phyloP scores from a whole-genome alignment of 306 rosid species.

The Astragalus membranaceus region DNA sequence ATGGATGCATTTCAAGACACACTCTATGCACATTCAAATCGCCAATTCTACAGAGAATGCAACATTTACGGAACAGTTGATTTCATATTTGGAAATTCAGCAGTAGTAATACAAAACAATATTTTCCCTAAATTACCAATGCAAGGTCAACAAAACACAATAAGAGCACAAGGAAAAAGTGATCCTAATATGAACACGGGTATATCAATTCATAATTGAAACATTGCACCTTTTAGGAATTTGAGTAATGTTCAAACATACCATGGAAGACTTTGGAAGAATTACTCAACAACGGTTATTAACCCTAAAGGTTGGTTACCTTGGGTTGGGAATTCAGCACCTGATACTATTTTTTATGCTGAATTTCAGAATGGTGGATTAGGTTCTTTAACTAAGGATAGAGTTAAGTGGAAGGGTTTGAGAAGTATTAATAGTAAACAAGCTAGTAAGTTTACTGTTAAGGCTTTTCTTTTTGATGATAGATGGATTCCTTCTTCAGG shows the following conservation, averaged over 20 bases:
- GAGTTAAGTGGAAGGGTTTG: constrained; percentile 78
- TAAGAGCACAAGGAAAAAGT: constrained; percentile 66
- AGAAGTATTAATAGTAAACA: constrained; percentile 30
- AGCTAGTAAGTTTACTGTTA: constrained; percentile 42
- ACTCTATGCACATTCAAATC: constrained; percentile 52
- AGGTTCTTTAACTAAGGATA: constrained; percentile 49
- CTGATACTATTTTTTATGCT: constrained; percentile 55
- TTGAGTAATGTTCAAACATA: constrained; percentile 43
- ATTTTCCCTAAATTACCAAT: constrained; percentile 52
- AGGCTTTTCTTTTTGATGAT: constrained; percentile 41
- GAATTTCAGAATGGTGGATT: constrained; percentile 56
- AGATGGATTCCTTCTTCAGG: constrained; percentile 47
- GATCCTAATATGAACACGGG: constrained; percentile 73
- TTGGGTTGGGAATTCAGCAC: constrained; percentile 64
- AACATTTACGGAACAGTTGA: constrained; percentile 62
- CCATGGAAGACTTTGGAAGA: constrained; percentile 85
- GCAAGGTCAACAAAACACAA: constrained; percentile 56
- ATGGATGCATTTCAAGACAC: constrained; percentile 67
- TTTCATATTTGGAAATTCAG: constrained; percentile 80
- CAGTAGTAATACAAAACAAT: constrained; percentile 48
- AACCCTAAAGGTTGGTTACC: constrained; percentile 59
- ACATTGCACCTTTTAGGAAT: constrained; percentile 45
- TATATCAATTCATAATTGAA: constrained; percentile 48
- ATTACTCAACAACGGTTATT: constrained; percentile 69
- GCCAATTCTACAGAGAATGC: constrained; percentile 69